Conservation (phyloP, 1,284 basidiomycete genomes). For the Phaffia rhodozyma region DNA sequence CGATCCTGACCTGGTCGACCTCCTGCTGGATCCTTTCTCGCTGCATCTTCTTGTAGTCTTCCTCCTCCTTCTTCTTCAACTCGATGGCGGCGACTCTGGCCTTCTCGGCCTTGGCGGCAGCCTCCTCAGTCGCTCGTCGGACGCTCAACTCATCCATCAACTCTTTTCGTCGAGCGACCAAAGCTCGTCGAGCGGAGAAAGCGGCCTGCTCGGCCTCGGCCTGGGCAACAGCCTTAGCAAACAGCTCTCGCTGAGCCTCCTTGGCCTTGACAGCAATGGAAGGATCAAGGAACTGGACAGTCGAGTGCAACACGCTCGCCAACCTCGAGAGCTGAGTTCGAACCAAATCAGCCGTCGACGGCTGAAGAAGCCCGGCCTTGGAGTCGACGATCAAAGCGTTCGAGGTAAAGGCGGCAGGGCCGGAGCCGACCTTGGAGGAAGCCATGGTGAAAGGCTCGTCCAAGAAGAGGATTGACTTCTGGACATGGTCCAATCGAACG, state of each 20-base stretch:
- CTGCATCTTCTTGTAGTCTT: conserved; percentile 61
- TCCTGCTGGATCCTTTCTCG: conserved; percentile 66
- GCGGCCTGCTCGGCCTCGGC: conserved; percentile 58
- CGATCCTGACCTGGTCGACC: conserved; percentile 66
- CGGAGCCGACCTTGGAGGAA: conserved; percentile 27
- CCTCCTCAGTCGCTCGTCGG: conserved; percentile 83
- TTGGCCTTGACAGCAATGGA: conserved; percentile 30
- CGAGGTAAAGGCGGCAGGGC: conserved; percentile 21
- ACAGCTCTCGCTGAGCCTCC: conserved; percentile 30
- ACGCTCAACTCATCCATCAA: conserved; percentile 73
- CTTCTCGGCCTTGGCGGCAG: conserved; percentile 64
- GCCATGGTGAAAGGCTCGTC: conserved; percentile 43
- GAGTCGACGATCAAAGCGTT: conserved; percentile 30
- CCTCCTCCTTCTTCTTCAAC: conserved; percentile 51
- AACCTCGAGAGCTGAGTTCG: conserved; percentile 64
- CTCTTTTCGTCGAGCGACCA: conserved; percentile 79
- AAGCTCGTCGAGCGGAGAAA: conserved; percentile 59
- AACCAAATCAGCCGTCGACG: conserved; percentile 55
- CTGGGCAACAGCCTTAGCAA: conserved; percentile 35
- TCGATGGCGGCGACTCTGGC: conserved; percentile 61
- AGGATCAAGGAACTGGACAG: conserved; percentile 44
- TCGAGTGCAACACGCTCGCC: conserved; percentile 59
- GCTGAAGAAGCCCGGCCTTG: conserved; percentile 45
- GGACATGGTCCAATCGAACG: conserved; percentile 81
- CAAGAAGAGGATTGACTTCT: conserved; percentile 72